These are phyloP conservation scores for Trifolium fragiferum DNA, from an alignment of 306 rosid genomes.

Conservation along the genomic window DNA sequence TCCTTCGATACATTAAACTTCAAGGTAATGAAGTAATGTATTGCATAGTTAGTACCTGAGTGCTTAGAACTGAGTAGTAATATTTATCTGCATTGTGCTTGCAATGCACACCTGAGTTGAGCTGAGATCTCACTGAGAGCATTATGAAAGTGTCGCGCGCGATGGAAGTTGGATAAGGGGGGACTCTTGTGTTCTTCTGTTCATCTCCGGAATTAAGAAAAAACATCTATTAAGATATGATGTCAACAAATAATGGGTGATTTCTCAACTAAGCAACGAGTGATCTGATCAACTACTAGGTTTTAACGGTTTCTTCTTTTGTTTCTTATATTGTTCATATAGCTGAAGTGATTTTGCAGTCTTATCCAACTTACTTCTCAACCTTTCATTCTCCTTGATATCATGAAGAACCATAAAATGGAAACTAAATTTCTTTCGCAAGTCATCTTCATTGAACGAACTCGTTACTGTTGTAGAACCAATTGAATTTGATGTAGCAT, in stretches of 20 bases:
- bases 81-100: too few relatives aligned
- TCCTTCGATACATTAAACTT: too few relatives aligned
- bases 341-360: conserved; percentile 58
- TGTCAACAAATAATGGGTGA: background rate
- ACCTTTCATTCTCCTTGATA: conserved; percentile 73
- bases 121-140: too few relatives aligned
- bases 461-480: conserved; percentile 39
- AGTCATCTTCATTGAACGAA: conserved; percentile 58
- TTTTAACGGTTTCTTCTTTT: conserved; percentile 52
- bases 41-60: too few relatives aligned
- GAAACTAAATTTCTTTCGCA: conserved; percentile 61
- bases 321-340: conserved; percentile 70
- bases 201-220: too few relatives aligned
- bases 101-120: too few relatives aligned
- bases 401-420: conserved; percentile 72
- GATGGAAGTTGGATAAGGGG: too few relatives aligned
- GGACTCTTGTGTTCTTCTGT: too few relatives aligned
- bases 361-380: conserved; percentile 70
- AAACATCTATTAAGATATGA: too few relatives aligned
- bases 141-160: too few relatives aligned
- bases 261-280: conserved; percentile 18
- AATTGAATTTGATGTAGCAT: conserved; percentile 40
- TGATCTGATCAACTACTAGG: conserved; percentile 19
- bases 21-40: too few relatives aligned
- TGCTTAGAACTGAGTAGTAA: too few relatives aligned